Evolutionary conservation across 257 asterid genomes (phyloP).

Genomic region (Ballota nigra): DNA sequence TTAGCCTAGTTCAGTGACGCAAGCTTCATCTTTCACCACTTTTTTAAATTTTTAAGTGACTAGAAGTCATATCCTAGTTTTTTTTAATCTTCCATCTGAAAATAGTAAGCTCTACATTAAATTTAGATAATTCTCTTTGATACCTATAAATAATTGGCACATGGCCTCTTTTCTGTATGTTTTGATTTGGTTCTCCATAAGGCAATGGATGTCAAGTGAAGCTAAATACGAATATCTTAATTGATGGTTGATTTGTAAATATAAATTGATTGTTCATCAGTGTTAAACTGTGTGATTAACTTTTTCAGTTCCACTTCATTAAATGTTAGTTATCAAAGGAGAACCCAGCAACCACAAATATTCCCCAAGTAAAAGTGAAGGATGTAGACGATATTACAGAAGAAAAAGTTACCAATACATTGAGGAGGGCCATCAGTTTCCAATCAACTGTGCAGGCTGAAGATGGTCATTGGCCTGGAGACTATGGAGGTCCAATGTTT

Average conservation of each 20-base stretch:
- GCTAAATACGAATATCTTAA: neutral
- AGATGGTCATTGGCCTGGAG: constrained; percentile 99
- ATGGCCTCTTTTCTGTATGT: neutral
- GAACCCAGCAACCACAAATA: constrained; percentile 38
- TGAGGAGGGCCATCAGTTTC: constrained; percentile 78
- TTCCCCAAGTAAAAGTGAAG: constrained; percentile 75
- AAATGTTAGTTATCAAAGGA: constrained; percentile 77
- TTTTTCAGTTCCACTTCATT: constrained; percentile 12
- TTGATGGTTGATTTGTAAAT: neutral
- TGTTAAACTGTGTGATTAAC: constrained; percentile 20
- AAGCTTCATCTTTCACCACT: neutral
- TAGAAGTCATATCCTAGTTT: too few species aligned
- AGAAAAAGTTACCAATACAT: constrained; percentile 61
- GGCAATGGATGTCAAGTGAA: neutral
- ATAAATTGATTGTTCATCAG: neutral
- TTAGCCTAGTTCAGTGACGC: neutral
- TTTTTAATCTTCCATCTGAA: too few species aligned
- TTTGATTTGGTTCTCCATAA: neutral
- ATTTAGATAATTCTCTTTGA: too few species aligned
- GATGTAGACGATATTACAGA: constrained; percentile 73
- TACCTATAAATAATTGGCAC: too few species aligned
- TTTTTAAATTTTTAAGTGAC: too few species aligned
- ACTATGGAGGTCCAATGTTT: constrained; percentile 98
- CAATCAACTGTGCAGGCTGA: constrained; percentile 80
- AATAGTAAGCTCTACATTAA: too few species aligned